Evolutionary conservation across 345 rosid species (phyloP), one percentile per base, ranked within the genome.

Genomic region (Linum usitatissimum): DNA sequence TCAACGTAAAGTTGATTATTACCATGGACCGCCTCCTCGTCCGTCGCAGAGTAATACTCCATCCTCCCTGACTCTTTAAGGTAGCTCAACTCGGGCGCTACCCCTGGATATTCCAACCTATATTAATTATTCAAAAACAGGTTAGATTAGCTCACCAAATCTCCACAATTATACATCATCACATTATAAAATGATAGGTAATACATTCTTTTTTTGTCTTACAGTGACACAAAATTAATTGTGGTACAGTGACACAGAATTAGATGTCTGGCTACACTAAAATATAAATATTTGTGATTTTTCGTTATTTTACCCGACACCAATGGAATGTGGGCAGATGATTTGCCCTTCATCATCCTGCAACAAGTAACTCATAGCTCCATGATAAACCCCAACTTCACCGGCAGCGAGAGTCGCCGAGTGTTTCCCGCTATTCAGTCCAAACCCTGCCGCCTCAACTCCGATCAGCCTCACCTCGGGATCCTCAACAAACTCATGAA

Each of bases 51-150:
- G 51, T 84, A 60, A 62, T 84, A 82, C 66, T 89, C 89, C 0
- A 84, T 95, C 9, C 89, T 84, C 31, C 83, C 80, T 0, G 79
- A 75, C 51, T 92, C 93, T 66, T 80, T 89, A 10, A 88, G 77
- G 67, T 69, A 84, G 73, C 96, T 86, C 55, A 85, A 63, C 62
- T 88, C 91, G 0, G 98, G 98, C 8, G 93, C 80, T 58, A 89
- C 96, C 18, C 93, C 95, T 0, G 95, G 95, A 63, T 84, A 88
- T 61, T 86, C 89, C 9, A 88, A 62, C 77, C 96, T 91, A 73
- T 40, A 53, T 20, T 5, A 8, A 2, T 30, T 17, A n/a, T 0
- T 49, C 18, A 18, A 31, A 19, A 10, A n/a, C n/a, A n/a, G n/a
- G n/a, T 65, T 10, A 20, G 61, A 28, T 12, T 19, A 38, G 18